These are phyloP conservation scores for Candida silvicultrix DNA, from an alignment of 805 yeast genomes.

Conservation along the genomic window DNA sequence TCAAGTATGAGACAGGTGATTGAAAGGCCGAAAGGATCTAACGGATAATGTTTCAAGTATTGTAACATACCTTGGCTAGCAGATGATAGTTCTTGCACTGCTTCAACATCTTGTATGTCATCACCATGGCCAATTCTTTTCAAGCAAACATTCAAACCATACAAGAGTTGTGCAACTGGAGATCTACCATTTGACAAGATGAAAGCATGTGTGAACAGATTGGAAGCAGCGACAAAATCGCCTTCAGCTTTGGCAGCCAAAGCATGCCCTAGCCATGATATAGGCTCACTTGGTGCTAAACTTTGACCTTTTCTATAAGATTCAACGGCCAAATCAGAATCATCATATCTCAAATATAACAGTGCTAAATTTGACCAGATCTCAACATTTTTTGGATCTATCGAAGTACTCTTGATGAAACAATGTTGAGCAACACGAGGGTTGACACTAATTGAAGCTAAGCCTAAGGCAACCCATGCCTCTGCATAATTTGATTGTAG, in stretches of 20 bases:
- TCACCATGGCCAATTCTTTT: conserved; percentile 35
- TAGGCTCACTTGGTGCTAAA: conserved; percentile 66
- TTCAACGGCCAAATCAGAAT: conserved; percentile 63
- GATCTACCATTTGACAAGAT: conserved; percentile 70
- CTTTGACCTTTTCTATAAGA: conserved; percentile 73
- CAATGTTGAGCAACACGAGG: conserved; percentile 88
- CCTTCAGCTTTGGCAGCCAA: conserved; percentile 48
- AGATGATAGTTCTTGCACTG: conserved; percentile 58
- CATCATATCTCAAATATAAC: conserved; percentile 63
- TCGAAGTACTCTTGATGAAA: conserved; percentile 70
- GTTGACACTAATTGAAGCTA: conserved; percentile 56
- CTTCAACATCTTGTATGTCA: conserved; percentile 49
- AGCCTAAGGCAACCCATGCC: conserved; percentile 82
- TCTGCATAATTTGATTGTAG: conserved; percentile 63
- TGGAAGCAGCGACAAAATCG: conserved; percentile 41
- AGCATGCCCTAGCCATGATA: conserved; percentile 87
- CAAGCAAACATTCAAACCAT: conserved; percentile 53
- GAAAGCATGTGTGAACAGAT: conserved; percentile 71
- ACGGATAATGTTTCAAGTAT: conserved; percentile 56
- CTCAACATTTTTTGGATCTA: conserved; percentile 59
- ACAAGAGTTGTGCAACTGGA: conserved; percentile 63
- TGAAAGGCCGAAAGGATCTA: conserved; percentile 50
- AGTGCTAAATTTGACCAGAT: conserved; percentile 83
- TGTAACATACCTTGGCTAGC: conserved; percentile 63
- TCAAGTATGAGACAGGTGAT: conserved; percentile 56